Evolutionary conservation across 345 rosid genomes (phyloP).

Genomic region (Moringa oleifera): DNA sequence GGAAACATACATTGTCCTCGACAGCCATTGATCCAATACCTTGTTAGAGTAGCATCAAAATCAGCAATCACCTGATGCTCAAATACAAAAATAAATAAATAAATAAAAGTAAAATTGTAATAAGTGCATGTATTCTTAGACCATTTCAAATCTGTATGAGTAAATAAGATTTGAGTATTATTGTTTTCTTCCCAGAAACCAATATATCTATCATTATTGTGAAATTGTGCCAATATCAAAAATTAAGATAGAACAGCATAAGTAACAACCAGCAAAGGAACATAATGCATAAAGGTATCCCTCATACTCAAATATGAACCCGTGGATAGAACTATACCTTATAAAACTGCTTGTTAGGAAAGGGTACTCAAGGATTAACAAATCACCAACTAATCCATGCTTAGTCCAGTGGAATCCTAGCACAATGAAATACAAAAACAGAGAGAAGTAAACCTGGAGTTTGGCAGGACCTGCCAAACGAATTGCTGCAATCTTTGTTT

Average conservation of each 20-base stretch:
- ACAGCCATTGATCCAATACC: constrained; percentile 48
- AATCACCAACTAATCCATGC: too few relatives aligned
- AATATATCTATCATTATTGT: background rate
- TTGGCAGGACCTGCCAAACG: constrained; percentile 62
- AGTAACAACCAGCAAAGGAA: too few relatives aligned
- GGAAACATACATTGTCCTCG: constrained; percentile 63
- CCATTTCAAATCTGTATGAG: background rate
- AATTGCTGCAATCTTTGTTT: constrained; percentile 45
- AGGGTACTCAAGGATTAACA: too few relatives aligned
- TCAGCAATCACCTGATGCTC: constrained; percentile 61
- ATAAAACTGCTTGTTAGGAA: too few relatives aligned
- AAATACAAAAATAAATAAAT: background rate
- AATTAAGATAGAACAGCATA: too few relatives aligned
- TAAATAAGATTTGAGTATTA: too few relatives aligned
- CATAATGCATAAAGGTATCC: too few relatives aligned
- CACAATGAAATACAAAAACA: background rate
- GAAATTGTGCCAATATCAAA: background rate
- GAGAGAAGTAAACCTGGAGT: constrained; percentile 55
- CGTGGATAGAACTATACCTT: too few relatives aligned
- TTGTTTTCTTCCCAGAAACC: too few relatives aligned
- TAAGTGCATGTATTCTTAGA: background rate
- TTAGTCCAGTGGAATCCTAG: too few relatives aligned
- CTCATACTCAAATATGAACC: too few relatives aligned
- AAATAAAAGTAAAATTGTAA: background rate
- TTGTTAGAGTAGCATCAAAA: constrained; percentile 81